Percentiles rank a stretch among this genome's conserved stretches.
These are phyloP conservation scores for Lipomyces yamadae DNA, from an alignment of 805 yeast species.

Conservation along the genomic window DNA sequence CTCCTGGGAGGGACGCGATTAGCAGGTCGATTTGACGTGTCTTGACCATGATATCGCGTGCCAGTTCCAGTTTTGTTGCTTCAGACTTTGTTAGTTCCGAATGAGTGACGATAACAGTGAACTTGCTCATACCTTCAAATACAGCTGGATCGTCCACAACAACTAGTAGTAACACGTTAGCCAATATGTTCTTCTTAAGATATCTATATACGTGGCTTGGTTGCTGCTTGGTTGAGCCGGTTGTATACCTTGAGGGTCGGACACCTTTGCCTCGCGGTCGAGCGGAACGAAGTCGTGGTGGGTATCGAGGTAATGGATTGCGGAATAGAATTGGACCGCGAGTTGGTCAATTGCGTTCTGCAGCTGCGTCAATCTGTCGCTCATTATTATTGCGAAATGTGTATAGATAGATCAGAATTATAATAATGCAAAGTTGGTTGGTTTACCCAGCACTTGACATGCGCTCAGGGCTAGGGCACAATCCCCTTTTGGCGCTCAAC, in stretches of 20 bases:
- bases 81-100: neutral
- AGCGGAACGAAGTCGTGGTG: constrained; percentile 61
- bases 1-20: constrained; percentile 90
- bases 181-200: neutral
- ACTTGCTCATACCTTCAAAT: constrained; percentile 26
- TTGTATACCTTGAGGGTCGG: constrained; percentile 30
- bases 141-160: constrained; percentile 30
- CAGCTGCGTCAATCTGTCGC: constrained; percentile 39
- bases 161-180: constrained; percentile 13
- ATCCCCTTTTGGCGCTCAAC: no score
- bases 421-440: no score
- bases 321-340: constrained; percentile 41
- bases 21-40: constrained; percentile 84
- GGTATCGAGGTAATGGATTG: constrained; percentile 37
- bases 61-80: constrained; percentile 68
- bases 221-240: neutral
- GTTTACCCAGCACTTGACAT: no score
- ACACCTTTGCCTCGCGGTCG: constrained; percentile 26
- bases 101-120: neutral
- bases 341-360: constrained; percentile 40
- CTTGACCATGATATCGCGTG: constrained; percentile 82
- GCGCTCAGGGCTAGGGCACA: no score
- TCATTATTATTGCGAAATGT: constrained; percentile 22
- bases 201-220: neutral
- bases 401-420: neutral